Evolutionary conservation across 345 rosid species (phyloP).

Genomic region (Lenwebbia sp.): DNA sequence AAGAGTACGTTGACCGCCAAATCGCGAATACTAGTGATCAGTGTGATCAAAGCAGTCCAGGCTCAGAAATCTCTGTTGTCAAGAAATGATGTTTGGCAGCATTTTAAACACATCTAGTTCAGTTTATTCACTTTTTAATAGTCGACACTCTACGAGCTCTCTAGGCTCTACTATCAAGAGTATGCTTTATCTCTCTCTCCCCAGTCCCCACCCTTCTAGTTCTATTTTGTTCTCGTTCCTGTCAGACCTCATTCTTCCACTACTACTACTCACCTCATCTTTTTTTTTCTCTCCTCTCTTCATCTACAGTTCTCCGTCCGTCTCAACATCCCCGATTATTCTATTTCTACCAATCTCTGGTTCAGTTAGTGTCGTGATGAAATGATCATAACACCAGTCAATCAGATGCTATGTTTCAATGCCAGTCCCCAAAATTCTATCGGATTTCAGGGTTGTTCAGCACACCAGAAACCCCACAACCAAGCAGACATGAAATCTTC

Average conservation of each 20-base stretch:
- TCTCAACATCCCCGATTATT: background rate
- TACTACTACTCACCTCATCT: background rate
- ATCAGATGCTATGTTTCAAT: background rate
- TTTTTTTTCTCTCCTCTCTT: background rate
- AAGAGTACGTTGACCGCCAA: background rate
- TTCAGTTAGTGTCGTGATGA: background rate
- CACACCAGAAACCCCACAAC: background rate
- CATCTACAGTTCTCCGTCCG: background rate
- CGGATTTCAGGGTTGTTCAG: background rate
- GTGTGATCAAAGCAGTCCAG: background rate
- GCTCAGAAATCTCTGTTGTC: background rate
- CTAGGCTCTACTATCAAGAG: no score
- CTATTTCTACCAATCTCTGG: background rate
- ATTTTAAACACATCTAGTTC: background rate
- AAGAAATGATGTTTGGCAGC: background rate
- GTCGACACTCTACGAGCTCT: no score
- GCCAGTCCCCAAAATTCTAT: background rate
- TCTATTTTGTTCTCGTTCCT: background rate
- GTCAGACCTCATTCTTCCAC: background rate
- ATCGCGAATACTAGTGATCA: background rate
- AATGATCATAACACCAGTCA: background rate
- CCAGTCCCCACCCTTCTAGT: no score
- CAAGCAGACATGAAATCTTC: background rate
- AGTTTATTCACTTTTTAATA: no score
- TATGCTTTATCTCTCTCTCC: no score